phyloP scores from a whole-genome alignment of 2,329 filamentous ascomycete species.

The Hymenoscyphus albidus region DNA sequence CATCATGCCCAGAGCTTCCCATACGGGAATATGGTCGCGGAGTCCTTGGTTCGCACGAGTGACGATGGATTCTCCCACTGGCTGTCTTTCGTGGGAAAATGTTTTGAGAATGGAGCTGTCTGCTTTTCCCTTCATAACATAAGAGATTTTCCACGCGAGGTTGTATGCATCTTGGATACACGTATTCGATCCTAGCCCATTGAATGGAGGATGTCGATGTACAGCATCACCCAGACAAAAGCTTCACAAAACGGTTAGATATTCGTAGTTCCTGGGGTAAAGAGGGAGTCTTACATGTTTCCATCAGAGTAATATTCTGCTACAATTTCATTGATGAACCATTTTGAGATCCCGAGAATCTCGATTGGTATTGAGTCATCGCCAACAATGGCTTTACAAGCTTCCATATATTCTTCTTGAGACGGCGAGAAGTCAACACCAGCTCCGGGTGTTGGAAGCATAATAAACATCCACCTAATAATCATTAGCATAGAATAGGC shows the following conservation, averaged over 20 bases:
- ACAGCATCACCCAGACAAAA: slow-evolving; percentile 56
- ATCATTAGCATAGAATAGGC: slow-evolving; percentile 13
- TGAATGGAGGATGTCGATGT: slow-evolving; percentile 54
- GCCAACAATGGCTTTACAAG: slow-evolving; percentile 50
- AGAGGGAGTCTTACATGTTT: slow-evolving; percentile 30
- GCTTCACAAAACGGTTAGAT: slow-evolving; percentile 7
- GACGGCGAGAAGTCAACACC: slow-evolving; percentile 41
- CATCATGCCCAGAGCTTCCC: slow-evolving; percentile 44
- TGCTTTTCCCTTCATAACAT: slow-evolving; percentile 42
- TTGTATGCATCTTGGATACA: slow-evolving; percentile 56
- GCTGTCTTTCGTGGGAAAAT: slow-evolving; percentile 46
- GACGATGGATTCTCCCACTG: slow-evolving; percentile 45
- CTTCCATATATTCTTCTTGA: slow-evolving; percentile 44
- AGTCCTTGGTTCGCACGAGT: slow-evolving; percentile 55
- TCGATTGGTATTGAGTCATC: slow-evolving; percentile 49
- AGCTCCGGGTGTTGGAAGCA: slow-evolving; percentile 43
- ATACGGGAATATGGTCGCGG: slow-evolving; percentile 47
- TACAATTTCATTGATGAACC: slow-evolving; percentile 59
- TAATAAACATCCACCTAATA: slow-evolving; percentile 51
- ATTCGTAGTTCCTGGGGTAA: neutral
- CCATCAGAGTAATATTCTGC: slow-evolving; percentile 48
- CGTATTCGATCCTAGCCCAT: slow-evolving; percentile 56
- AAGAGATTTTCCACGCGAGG: slow-evolving; percentile 52
- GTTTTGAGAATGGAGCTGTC: slow-evolving; percentile 40
- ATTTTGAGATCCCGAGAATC: slow-evolving; percentile 52